Percentiles rank a stretch among this genome's conserved stretches.
Conservation (phyloP, 768 basidiomycete species). For the Suillus sp. region DNA sequence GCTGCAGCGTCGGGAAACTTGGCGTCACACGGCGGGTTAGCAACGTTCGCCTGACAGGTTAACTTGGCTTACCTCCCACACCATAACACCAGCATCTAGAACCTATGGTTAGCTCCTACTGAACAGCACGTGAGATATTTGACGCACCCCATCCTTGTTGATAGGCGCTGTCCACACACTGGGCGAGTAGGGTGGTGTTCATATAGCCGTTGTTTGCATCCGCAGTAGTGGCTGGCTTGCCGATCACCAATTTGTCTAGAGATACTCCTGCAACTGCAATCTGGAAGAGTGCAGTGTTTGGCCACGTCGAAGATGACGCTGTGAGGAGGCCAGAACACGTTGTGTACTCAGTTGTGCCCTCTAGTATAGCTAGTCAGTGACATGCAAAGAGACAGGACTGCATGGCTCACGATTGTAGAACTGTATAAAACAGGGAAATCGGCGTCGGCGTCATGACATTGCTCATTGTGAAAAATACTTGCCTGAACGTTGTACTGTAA, state of each 20-base stretch:
- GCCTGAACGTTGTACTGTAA: slow-evolving; percentile 22
- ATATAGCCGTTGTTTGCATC: slow-evolving; percentile 64
- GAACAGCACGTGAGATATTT: background rate
- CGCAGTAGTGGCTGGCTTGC: slow-evolving; percentile 58
- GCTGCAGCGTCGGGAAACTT: slow-evolving; percentile 45
- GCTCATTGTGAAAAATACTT: background rate
- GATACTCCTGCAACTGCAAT: slow-evolving; percentile 56
- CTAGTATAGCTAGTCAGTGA: slow-evolving; percentile 19
- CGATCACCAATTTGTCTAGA: slow-evolving; percentile 70
- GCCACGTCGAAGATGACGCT: slow-evolving; percentile 42
- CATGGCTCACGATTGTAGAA: slow-evolving; percentile 39
- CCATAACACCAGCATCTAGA: slow-evolving; percentile 20
- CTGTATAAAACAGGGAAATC: slow-evolving; percentile 34
- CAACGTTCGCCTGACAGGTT: background rate
- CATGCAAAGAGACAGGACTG: background rate
- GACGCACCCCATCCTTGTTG: slow-evolving; percentile 65
- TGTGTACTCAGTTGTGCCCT: slow-evolving; percentile 41
- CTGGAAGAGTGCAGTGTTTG: slow-evolving; percentile 48
- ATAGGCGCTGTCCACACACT: slow-evolving; percentile 64
- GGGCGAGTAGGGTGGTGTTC: slow-evolving; percentile 52
- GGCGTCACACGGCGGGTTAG: background rate
- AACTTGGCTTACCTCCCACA: slow-evolving; percentile 26
- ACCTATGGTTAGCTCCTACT: background rate
- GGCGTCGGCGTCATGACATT: background rate
- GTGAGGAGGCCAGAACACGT: slow-evolving; percentile 41